Evolutionary conservation across 2,329 filamentous ascomycete genomes (phyloP), one percentile per base, ranked within the genome.

Genomic region (Penicillium fuscoglaucum): DNA sequence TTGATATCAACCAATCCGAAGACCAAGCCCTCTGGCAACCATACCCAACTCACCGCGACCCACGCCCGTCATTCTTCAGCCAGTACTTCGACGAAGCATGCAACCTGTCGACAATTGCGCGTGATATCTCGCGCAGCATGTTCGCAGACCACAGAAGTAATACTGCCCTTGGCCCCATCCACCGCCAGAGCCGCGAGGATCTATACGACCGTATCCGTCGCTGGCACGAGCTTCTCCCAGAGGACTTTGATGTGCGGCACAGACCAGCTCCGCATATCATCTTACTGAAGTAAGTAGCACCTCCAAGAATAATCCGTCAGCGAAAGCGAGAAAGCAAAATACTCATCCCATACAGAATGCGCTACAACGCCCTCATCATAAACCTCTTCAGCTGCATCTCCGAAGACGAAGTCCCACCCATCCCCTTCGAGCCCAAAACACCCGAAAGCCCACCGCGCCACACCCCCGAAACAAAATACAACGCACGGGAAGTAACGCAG

Each of bases 71-170:
- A 1, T 70, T 68, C 35, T 51, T 70, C 29, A 67, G 65, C 17
- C 64, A 69, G 15, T 76, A 69, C 52, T 74, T 76, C 41, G 69
- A 74, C 7, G 68, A 74, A 55, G 67, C 68, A 13, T 74, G 69
- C 52, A 68, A 70, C 40, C 54, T 76, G 17, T 74, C 72, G 8
- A 69, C 68, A 9, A 74, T 76, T 46, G 68, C 73, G 9, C 66
- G 69, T 4, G 73, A 75, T 55, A 71, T 76, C 29, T 76, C 74
- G 1, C 66, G 61, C 19, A 65, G 55, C 13, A 65, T 75, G 48
- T 76, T 75, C 57, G 58, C 66, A 0, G 61, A 65, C 28, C 60
- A 67, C n/a, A 37, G 52, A 2, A 24, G 44, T 33, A 33, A 43
- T 7, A 41, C 45, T 3, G 8, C 43, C 6, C 53, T 64, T 21